Evolutionary conservation across 2,329 filamentous ascomycete genomes (phyloP).

Genomic region (Botrytis hyacinthi): DNA sequence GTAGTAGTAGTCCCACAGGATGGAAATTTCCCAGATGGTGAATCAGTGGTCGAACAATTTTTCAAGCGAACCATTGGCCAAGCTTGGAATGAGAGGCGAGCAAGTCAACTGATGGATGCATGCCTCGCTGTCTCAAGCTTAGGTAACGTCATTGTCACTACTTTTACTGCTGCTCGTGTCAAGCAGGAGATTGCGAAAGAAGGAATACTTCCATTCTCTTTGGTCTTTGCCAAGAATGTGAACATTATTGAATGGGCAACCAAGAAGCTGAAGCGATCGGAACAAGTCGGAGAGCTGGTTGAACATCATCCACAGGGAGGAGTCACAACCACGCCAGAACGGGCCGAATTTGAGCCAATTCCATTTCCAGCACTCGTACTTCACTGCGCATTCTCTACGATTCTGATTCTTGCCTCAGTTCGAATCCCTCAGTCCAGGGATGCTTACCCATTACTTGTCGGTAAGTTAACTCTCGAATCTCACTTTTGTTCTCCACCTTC

Average conservation of each 20-base stretch:
- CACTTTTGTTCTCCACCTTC: background rate
- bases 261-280: slow-evolving; percentile 25
- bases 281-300: slow-evolving; percentile 28
- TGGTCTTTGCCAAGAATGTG: slow-evolving; percentile 47
- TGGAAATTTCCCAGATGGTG: background rate
- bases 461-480: background rate
- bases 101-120: slow-evolving; percentile 42
- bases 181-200: slow-evolving; percentile 62
- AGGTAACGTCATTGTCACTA: slow-evolving; percentile 53
- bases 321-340: slow-evolving; percentile 33
- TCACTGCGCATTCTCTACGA: slow-evolving; percentile 24
- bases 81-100: slow-evolving; percentile 30
- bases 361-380: slow-evolving; percentile 30
- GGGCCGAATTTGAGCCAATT: slow-evolving; percentile 2
- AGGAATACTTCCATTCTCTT: slow-evolving; percentile 47
- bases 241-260: slow-evolving; percentile 35
- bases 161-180: slow-evolving; percentile 53
- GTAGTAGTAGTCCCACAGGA: slow-evolving; percentile 21
- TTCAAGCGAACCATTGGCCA: slow-evolving; percentile 39
- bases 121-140: slow-evolving; percentile 52
- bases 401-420: slow-evolving; percentile 23
- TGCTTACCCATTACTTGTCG: slow-evolving; percentile 21
- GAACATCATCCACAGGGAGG: slow-evolving; percentile 22
- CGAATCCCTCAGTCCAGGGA: slow-evolving; percentile 4
- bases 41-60: slow-evolving; percentile 39